phyloP scores from a whole-genome alignment of 208 protist species.

The Endotrypanum monterogeii region DNA sequence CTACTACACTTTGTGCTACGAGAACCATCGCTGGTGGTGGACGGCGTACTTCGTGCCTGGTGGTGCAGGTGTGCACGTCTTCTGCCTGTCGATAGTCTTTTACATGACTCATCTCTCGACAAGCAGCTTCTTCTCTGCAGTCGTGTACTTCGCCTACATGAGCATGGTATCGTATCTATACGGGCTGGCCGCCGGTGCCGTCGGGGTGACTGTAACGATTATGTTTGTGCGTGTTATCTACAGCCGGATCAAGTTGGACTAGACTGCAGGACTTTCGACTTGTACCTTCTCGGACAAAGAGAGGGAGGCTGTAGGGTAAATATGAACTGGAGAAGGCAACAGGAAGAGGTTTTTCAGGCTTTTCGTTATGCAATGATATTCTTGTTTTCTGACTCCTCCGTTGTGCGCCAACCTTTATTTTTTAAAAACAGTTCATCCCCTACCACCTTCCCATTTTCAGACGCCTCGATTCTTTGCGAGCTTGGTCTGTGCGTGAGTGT shows the following conservation, averaged over 20 bases:
- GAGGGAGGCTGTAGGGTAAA: too few relatives aligned
- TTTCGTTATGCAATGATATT: too few relatives aligned
- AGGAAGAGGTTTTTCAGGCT: background rate
- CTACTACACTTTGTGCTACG: constrained; percentile 98
- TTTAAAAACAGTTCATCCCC: too few relatives aligned
- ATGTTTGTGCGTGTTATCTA: constrained; percentile 89
- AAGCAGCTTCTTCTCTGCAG: constrained; percentile 54
- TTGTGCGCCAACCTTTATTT: too few relatives aligned
- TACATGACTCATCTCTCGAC: constrained; percentile 84
- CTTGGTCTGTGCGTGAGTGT: too few relatives aligned
- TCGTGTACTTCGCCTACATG: constrained; percentile 94
- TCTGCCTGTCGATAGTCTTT: constrained; percentile 93
- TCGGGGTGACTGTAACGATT: constrained; percentile 80
- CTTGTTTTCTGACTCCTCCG: too few relatives aligned
- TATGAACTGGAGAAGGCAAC: background rate
- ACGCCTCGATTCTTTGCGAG: too few relatives aligned
- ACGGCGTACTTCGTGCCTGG: constrained; percentile 93
- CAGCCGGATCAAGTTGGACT: constrained; percentile 52
- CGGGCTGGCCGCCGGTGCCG: constrained; percentile 75
- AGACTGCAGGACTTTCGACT: background rate
- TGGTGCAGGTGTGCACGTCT: constrained; percentile 92
- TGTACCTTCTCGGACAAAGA: background rate
- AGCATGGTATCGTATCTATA: constrained; percentile 72
- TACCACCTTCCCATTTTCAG: too few relatives aligned
- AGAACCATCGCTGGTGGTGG: constrained; percentile 99